Evolutionary conservation across 495 filamentous ascomycete genomes (phyloP), one percentile per base, ranked within the genome.

Genomic region (Aspergillus nanangensis): DNA sequence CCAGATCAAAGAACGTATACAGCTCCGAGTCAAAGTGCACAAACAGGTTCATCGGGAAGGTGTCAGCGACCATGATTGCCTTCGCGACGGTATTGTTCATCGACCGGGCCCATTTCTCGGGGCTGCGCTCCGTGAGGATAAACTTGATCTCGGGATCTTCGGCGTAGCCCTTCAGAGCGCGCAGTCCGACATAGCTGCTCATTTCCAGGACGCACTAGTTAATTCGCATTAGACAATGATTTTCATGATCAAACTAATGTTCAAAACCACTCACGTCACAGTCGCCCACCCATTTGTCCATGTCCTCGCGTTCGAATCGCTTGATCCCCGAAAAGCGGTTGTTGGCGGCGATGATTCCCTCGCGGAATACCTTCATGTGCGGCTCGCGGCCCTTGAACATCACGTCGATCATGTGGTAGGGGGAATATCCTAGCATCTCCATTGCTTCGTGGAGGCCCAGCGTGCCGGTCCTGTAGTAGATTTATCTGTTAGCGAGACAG

Each of bases 101-200:
- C 0, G 59, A 62, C 11, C 14, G 34, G 0, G 47, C 59, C 59
- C 59, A 62, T 18, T 53, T 62, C 14, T 55, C 43, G 0, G 59
- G 56, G 2, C 22, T 8, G 24, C 59, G 49, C 19, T 62, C 59
- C 1, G 59, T 60, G 15, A 62, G 42, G 19, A 62, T 60, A 32
- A 62, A 62, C n/a, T 62, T 62, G 8, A 62, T 53, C 9, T 60
- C 38, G 0, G 59, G 59, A 19, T 62, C 59, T 2, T 52, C 3
- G 0, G 38, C 44, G 24, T 62, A 60, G 1, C 43, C 44, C 11
- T 53, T 31, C 1, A 62, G 20, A 0, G 53, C 4, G 8, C 53
- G 38, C 13, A 27, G 24, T 4, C 55, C 55, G 9, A 56, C 27
- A 11, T 52, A 56, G 23, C 52, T 50, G 0, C 52, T 49, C n/a